phyloP scores from a whole-genome alignment of 225 moss, liverwort and hornwort genomes.

The Pleurozium schreberi region DNA sequence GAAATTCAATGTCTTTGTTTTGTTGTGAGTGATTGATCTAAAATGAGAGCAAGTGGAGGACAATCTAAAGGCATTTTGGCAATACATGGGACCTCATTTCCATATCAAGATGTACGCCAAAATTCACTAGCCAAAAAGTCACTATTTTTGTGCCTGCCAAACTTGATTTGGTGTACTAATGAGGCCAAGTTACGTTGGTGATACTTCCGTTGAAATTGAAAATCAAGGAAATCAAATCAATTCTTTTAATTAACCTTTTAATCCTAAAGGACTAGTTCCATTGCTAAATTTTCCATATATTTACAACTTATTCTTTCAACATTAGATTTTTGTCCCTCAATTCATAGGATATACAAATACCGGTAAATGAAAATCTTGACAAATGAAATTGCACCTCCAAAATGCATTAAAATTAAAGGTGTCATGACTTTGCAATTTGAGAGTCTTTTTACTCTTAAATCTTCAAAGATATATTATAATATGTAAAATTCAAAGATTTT shows the following conservation, averaged over 20 bases:
- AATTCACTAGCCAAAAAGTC: neutral
- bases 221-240: neutral
- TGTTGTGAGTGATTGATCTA: too few species aligned
- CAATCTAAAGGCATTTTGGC: neutral
- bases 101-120: too few species aligned
- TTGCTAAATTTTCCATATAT: neutral
- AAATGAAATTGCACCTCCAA: neutral
- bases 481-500: neutral
- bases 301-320: neutral
- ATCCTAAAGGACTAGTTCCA: neutral
- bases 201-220: neutral
- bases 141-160: neutral
- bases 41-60: neutral
- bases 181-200: fast-evolving
- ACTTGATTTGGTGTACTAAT: neutral
- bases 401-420: neutral
- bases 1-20: too few species aligned
- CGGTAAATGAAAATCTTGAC: neutral
- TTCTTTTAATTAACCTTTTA: neutral
- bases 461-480: too few species aligned
- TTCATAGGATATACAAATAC: neutral
- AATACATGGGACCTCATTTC: too few species aligned
- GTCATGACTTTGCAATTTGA: neutral
- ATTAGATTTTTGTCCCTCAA: neutral
- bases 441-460: neutral